Evolutionary conservation across 1,284 basidiomycete genomes (phyloP).

Genomic region (Chiua sp.): DNA sequence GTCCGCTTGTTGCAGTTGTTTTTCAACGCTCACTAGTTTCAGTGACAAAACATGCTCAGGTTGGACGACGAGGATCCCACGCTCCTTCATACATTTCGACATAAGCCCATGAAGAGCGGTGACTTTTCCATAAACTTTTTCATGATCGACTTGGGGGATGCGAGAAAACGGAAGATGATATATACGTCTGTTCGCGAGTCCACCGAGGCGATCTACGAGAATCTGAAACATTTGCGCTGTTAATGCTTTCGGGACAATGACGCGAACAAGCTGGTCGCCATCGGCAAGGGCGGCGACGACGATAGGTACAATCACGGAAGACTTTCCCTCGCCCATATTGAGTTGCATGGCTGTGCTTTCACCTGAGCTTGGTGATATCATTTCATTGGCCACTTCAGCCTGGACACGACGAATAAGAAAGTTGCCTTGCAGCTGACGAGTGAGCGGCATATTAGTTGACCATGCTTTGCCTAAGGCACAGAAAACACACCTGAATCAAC

Average conservation of each 20-base stretch:
- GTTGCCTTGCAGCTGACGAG: conserved; percentile 45
- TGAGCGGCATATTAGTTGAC: not conserved
- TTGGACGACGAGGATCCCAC: conserved; percentile 52
- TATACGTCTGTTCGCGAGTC: conserved; percentile 51
- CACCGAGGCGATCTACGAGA: conserved; percentile 46
- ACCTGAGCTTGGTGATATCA: conserved; percentile 46
- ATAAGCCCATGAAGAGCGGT: conserved; percentile 36
- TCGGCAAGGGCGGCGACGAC: conserved; percentile 46
- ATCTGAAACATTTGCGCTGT: conserved; percentile 51
- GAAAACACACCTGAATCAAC: conserved; percentile 45
- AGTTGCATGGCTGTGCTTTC: conserved; percentile 51
- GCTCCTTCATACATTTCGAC: conserved; percentile 39
- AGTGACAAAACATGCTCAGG: conserved; percentile 58
- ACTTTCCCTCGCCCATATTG: conserved; percentile 48
- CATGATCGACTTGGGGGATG: conserved; percentile 28
- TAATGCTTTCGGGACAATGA: conserved; percentile 51
- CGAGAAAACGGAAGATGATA: conserved; percentile 56
- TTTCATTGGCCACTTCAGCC: conserved; percentile 44
- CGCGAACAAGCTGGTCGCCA: conserved; percentile 47
- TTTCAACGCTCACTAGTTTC: conserved; percentile 18
- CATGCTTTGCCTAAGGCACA: not conserved
- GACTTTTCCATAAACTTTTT: not conserved
- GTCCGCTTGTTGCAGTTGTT: conserved; percentile 2
- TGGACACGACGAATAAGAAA: conserved; percentile 48
- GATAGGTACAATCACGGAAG: conserved; percentile 57